Conservation (phyloP, 2,329 filamentous ascomycete genomes). For the Pezicula carpinea region DNA sequence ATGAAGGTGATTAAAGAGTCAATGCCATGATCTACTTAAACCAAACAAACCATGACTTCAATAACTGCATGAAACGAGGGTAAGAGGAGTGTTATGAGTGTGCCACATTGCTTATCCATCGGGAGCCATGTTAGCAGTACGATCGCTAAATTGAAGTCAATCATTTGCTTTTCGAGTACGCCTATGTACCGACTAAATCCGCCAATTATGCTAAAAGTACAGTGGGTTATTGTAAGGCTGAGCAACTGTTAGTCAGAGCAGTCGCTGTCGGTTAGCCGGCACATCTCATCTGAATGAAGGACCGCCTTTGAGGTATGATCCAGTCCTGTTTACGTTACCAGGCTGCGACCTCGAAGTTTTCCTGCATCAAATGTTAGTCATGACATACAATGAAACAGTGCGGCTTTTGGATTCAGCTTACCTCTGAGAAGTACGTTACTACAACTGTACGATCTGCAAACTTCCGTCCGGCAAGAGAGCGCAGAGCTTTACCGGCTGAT, state of each 20-base stretch:
- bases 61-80: too few relatives aligned
- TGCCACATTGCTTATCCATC: too few relatives aligned
- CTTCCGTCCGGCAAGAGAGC: slow-evolving; percentile 88
- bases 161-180: slow-evolving; percentile 3
- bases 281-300: not conserved
- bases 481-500: slow-evolving; percentile 77
- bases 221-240: slow-evolving; percentile 1
- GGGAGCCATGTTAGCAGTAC: too few relatives aligned
- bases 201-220: slow-evolving; percentile 8
- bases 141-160: not conserved
- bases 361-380: slow-evolving; percentile 46
- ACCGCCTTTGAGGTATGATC: not conserved
- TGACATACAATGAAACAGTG: not conserved
- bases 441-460: slow-evolving; percentile 96
- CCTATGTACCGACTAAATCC: slow-evolving; percentile 1
- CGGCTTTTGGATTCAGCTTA: slow-evolving; percentile 33
- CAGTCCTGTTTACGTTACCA: slow-evolving; percentile 21
- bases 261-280: not conserved
- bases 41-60: too few relatives aligned
- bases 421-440: slow-evolving; percentile 93
- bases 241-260: not conserved
- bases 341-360: slow-evolving; percentile 72
- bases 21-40: too few relatives aligned
- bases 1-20: too few relatives aligned
- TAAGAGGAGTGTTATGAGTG: too few relatives aligned